Base-by-base conservation (phyloP, 805 yeast genomes). In the Kuraishia cidri region DNA sequence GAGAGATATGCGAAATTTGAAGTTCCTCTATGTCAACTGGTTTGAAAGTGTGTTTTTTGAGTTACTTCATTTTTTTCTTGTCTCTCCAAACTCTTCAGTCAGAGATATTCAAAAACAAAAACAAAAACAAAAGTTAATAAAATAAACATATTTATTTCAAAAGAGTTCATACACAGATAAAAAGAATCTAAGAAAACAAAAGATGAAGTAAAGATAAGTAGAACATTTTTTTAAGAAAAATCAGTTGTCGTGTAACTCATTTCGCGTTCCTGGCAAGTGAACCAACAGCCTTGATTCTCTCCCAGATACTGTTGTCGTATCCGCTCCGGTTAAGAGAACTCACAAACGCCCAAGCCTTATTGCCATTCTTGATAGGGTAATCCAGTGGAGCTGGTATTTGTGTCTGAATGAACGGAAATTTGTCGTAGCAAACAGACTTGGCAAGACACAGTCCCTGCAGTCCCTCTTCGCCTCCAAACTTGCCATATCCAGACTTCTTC, bases 401-500 rank as follows among this genome's bases (percentile, higher is more conserved):
- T 2, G 94, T 83, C 5, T 87, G 75, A 10, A 92, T 66, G 43
- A 85, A 73, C 16, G 90, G 77, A 29, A 80, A 70, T 41, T 73
- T 76, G 59, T 92, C 97, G 63, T 72, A 81, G 38, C 95, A 87
- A 3, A 92, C 73, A 28, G 94, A 77, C 51, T 92, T 92, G 34
- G 86, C 83, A 36, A 77, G 68, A 54, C 97, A 90, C 29, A 92
- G 63, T 0, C 96, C 97, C 26, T 85, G 73, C 27, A 92, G 65
- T 2, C 99, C 99, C 64, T 92, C 99, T 52, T 81, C 95, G 30
- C 99, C 99, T 15, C 96, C 95, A 62, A 92, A 92, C 53, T 90
- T 90, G 36, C 98, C 98, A 50, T 87, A 92, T 0, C 99, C 99
- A 5, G 95, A 82, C 29, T 87, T 92, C 44, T 79, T 79, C 18